phyloP scores from a whole-genome alignment of 331 rosid species.

The Quercus phellos region DNA sequence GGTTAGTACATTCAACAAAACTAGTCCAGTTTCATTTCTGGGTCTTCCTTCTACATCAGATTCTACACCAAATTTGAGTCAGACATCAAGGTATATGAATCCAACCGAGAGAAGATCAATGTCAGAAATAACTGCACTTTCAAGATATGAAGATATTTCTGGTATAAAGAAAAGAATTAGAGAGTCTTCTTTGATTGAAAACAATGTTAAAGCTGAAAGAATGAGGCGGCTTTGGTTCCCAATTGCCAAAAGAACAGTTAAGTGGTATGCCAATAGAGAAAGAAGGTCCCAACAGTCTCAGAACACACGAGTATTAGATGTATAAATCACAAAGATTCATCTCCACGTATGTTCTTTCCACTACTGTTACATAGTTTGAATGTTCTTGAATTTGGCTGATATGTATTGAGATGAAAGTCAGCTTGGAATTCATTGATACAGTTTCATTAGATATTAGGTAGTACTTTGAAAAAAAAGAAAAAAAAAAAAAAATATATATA shows the following conservation, averaged over 20 bases:
- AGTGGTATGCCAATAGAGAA: conserved; percentile 89
- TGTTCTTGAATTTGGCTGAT: conserved; percentile 9
- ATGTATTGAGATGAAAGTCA: neutral
- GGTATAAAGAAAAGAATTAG: conserved; percentile 25
- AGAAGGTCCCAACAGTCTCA: conserved; percentile 47
- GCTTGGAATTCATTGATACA: neutral
- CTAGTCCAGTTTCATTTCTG: conserved; percentile 23
- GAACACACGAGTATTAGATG: conserved; percentile 33
- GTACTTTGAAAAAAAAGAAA: neutral
- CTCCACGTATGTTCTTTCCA: neutral
- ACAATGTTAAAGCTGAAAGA: conserved; percentile 55
- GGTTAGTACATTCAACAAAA: conserved; percentile 31
- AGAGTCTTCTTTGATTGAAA: conserved; percentile 41
- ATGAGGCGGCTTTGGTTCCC: conserved; percentile 71
- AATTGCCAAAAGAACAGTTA: conserved; percentile 82
- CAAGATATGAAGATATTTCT: conserved; percentile 51
- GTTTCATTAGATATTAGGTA: conserved; percentile 12
- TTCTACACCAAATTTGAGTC: conserved; percentile 14
- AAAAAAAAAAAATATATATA: neutral
- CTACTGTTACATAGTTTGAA: conserved; percentile 1
- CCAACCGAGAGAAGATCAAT: conserved; percentile 59
- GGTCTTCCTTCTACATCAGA: conserved; percentile 21
- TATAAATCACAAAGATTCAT: conserved; percentile 28
- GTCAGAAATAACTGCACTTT: conserved; percentile 68
- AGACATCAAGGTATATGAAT: conserved; percentile 38